These are phyloP conservation scores for Rugonectria rugulosa DNA, from an alignment of 2,329 filamentous ascomycete species.

Conservation along the genomic window DNA sequence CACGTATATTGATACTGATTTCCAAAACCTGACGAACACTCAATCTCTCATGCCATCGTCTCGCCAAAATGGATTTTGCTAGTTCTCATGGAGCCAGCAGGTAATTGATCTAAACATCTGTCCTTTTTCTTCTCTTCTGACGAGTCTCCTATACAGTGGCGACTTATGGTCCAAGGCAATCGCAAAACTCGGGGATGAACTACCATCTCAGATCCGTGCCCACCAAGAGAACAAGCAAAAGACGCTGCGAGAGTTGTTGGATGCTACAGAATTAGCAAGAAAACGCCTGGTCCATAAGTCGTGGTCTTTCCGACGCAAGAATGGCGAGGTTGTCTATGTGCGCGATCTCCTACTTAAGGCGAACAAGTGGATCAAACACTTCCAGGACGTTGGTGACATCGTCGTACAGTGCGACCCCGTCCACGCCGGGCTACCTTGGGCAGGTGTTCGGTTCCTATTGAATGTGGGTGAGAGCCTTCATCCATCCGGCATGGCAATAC, in stretches of 20 bases:
- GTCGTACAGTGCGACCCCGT: not conserved
- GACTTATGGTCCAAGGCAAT: not conserved
- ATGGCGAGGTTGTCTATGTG: slow-evolving; percentile 6
- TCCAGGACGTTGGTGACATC: slow-evolving; percentile 10
- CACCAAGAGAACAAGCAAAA: not conserved
- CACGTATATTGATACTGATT: too few relatives aligned
- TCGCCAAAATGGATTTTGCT: too few relatives aligned
- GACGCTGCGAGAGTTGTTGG: slow-evolving; percentile 1
- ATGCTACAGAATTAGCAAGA: not conserved
- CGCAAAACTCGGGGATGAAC: not conserved
- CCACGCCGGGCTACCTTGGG: slow-evolving; percentile 4
- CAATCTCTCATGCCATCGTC: too few relatives aligned
- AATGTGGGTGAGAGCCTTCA: not conserved
- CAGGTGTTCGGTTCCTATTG: not conserved
- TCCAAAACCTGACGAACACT: too few relatives aligned
- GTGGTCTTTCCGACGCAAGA: slow-evolving; percentile 20
- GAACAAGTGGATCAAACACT: slow-evolving; percentile 14
- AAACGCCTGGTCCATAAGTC: slow-evolving; percentile 2
- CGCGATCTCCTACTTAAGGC: slow-evolving; percentile 18
- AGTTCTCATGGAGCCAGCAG: too few relatives aligned
- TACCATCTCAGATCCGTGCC: not conserved
- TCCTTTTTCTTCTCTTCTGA: too few relatives aligned
- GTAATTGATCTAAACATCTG: too few relatives aligned
- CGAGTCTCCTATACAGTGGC: not conserved
- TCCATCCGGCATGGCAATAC: not conserved